Evolutionary conservation across 1,139 yeast genomes (phyloP).

Genomic region (Geotrichum histeridarum): DNA sequence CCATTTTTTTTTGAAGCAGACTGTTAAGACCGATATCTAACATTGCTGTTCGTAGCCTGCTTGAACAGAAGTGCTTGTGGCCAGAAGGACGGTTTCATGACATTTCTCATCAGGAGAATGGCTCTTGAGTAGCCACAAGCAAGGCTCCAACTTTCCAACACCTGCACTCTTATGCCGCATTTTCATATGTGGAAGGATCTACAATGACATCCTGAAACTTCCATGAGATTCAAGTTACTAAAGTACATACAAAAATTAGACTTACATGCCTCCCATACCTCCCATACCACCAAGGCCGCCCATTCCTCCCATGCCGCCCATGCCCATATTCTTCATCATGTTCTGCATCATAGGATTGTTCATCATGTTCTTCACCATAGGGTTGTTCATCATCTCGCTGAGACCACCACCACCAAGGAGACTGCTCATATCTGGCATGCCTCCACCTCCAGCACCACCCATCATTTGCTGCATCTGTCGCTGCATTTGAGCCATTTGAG

Average conservation of each 20-base stretch:
- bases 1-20: no score
- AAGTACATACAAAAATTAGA: no score
- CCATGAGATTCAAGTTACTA: no score
- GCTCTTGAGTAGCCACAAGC: no score
- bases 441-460: constrained; percentile 37
- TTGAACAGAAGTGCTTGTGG: no score
- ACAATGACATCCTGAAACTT: no score
- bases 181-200: not conserved
- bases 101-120: no score
- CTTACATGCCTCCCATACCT: not conserved
- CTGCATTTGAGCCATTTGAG: constrained; percentile 38
- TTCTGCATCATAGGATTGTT: constrained; percentile 70
- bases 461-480: constrained; percentile 38
- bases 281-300: not conserved
- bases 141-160: no score
- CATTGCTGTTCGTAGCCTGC: no score
- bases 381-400: constrained; percentile 46
- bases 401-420: constrained; percentile 32
- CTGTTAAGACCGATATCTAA: no score
- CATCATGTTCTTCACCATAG: constrained; percentile 48
- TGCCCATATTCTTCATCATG: constrained; percentile 65
- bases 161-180: no score
- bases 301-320: constrained; percentile 24
- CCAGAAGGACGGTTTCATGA: no score
- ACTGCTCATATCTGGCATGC: constrained; percentile 37